A percentile compares a stretch with the other conserved stretches of the same genome.
phyloP scores from a whole-genome alignment of 2,329 filamentous ascomycete species.

The Diaporthe nobilis region DNA sequence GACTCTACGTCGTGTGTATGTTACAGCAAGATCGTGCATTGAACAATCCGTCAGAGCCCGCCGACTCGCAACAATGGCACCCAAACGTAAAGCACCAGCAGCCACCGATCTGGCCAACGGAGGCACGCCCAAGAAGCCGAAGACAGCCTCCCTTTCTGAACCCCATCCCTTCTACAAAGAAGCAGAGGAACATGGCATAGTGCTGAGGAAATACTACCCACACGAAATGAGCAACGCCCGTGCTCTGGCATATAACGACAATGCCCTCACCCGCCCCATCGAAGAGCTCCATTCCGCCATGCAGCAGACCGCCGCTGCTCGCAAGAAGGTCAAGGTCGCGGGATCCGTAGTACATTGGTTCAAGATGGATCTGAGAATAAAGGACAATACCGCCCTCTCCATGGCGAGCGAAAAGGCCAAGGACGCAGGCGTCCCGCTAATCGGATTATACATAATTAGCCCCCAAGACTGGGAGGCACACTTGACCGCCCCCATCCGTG shows the following conservation, averaged over 20 bases:
- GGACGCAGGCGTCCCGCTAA: slow-evolving; percentile 69
- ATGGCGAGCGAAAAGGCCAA: slow-evolving; percentile 71
- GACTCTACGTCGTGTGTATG: neutral
- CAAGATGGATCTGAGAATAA: slow-evolving; percentile 82
- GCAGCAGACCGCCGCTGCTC: slow-evolving; percentile 68
- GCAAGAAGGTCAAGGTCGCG: slow-evolving; percentile 66
- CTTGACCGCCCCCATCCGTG: slow-evolving; percentile 77
- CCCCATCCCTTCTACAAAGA: slow-evolving; percentile 63
- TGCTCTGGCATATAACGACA: slow-evolving; percentile 80
- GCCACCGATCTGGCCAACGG: slow-evolving; percentile 6
- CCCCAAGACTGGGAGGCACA: slow-evolving; percentile 90
- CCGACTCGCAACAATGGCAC: slow-evolving; percentile 29
- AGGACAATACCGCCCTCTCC: slow-evolving; percentile 81
- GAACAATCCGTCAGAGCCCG: neutral
- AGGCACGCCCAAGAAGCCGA: slow-evolving; percentile 33
- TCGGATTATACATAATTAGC: slow-evolving; percentile 84
- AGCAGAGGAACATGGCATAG: slow-evolving; percentile 71
- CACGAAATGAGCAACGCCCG: slow-evolving; percentile 87
- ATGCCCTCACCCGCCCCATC: slow-evolving; percentile 80
- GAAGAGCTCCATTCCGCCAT: slow-evolving; percentile 75
- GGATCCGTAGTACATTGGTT: slow-evolving; percentile 89
- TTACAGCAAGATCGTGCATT: slow-evolving; percentile 2
- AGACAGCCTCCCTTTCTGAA: slow-evolving; percentile 42
- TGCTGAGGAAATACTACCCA: slow-evolving; percentile 84
- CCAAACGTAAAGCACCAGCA: slow-evolving; percentile 43